phyloP scores from a whole-genome alignment of 495 filamentous ascomycete species.

The Astrothelium macrocarpum region DNA sequence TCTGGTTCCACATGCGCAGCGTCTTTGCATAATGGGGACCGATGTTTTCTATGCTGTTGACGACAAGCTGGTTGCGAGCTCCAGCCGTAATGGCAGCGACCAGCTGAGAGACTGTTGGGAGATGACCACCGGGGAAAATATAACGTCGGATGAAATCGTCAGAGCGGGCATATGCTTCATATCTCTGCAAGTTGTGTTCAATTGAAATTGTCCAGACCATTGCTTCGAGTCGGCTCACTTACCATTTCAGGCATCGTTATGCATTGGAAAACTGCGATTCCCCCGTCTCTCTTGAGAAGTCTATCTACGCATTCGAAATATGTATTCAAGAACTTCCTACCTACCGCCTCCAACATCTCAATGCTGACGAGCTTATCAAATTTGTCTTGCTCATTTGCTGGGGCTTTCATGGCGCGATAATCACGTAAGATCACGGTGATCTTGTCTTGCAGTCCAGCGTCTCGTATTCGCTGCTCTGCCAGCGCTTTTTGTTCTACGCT shows the following conservation, averaged over 20 bases:
- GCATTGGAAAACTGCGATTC: conserved; percentile 62
- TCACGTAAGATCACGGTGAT: conserved; percentile 28
- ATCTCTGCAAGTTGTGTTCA: conserved; percentile 11
- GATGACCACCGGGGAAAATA: conserved; percentile 66
- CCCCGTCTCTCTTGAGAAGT: conserved; percentile 52
- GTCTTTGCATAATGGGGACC: conserved; percentile 62
- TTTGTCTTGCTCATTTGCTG: conserved; percentile 10
- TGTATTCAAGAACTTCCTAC: conserved; percentile 49
- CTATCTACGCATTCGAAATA: conserved; percentile 44
- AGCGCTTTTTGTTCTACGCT: conserved; percentile 24
- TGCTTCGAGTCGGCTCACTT: conserved; percentile 9
- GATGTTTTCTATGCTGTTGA: conserved; percentile 57
- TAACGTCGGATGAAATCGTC: conserved; percentile 60
- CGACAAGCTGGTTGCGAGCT: conserved; percentile 47
- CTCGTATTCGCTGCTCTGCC: conserved; percentile 21
- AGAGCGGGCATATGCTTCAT: conserved; percentile 36
- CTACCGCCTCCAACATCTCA: conserved; percentile 70
- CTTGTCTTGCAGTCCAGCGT: conserved; percentile 19
- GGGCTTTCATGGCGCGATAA: conserved; percentile 20
- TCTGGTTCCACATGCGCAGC: conserved; percentile 55
- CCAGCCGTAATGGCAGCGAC: conserved; percentile 49
- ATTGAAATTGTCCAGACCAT: not conserved
- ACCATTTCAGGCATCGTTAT: conserved; percentile 63
- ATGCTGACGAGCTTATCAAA: conserved; percentile 64
- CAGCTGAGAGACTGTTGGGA: conserved; percentile 55